These are phyloP conservation scores for Balakata baccata DNA, from an alignment of 345 rosid genomes.

Conservation along the genomic window DNA sequence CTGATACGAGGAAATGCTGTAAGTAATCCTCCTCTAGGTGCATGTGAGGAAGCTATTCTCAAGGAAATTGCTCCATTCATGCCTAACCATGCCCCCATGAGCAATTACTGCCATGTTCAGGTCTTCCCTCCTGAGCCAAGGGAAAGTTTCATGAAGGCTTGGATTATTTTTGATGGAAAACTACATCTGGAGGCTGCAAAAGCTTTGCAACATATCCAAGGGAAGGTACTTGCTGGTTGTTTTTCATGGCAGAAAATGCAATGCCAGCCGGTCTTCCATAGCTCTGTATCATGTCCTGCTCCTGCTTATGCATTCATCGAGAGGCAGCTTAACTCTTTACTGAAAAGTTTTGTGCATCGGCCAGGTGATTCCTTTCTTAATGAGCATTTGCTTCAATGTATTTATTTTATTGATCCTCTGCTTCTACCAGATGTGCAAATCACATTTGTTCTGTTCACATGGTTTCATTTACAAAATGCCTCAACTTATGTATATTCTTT, in stretches of 20 bases:
- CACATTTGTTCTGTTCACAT: not conserved
- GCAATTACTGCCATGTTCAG: constrained; percentile 51
- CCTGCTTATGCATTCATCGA: constrained; percentile 56
- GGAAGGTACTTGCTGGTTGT: constrained; percentile 62
- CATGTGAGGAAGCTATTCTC: constrained; percentile 49
- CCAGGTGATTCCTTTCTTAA: constrained; percentile 41
- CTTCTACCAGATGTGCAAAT: constrained; percentile 7
- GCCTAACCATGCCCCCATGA: constrained; percentile 52
- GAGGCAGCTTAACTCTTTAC: constrained; percentile 46
- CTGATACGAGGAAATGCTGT: constrained; percentile 51
- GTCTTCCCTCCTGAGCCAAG: constrained; percentile 53
- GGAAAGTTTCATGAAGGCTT: constrained; percentile 43
- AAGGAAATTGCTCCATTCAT: constrained; percentile 28
- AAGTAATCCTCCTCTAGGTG: constrained; percentile 41
- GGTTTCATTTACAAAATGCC: not conserved
- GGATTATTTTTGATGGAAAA: constrained; percentile 71
- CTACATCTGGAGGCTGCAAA: constrained; percentile 90
- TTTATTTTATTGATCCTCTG: constrained; percentile 6
- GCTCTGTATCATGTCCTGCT: constrained; percentile 63
- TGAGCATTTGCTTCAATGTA: not conserved
- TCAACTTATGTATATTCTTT: not conserved
- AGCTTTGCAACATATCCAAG: constrained; percentile 75
- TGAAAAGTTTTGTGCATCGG: constrained; percentile 35
- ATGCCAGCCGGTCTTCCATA: constrained; percentile 74
- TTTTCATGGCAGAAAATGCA: constrained; percentile 76